Evolutionary conservation across 148 eudicot species (phyloP).

Genomic region (Cornus suecica): DNA sequence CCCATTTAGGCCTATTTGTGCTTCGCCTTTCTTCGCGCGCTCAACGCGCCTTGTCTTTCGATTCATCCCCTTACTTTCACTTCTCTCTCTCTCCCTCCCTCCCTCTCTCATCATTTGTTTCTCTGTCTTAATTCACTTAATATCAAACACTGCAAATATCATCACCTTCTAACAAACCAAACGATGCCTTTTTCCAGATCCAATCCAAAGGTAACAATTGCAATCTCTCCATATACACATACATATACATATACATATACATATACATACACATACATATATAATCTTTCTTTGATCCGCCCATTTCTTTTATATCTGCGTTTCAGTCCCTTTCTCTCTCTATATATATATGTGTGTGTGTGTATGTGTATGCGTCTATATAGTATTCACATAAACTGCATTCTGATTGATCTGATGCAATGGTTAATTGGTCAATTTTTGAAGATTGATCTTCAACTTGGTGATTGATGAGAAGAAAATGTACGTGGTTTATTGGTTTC

Average conservation of each 20-base stretch:
- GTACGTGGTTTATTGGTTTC: background rate
- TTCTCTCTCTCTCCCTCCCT: conserved; percentile 5
- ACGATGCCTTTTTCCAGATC: background rate
- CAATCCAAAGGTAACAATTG: background rate
- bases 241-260: no score
- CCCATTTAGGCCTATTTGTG: background rate
- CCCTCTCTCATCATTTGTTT: background rate
- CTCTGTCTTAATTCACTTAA: background rate
- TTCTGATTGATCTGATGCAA: background rate
- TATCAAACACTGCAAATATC: background rate
- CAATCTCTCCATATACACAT: background rate
- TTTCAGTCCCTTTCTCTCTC: background rate
- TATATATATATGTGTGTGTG: background rate
- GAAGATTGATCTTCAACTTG: background rate
- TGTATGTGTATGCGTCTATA: no score
- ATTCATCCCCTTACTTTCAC: background rate
- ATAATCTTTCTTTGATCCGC: background rate
- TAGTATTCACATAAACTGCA: no score
- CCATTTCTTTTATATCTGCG: background rate
- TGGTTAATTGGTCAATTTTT: background rate
- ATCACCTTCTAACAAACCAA: background rate
- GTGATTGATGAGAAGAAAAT: background rate
- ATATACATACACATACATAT: no score
- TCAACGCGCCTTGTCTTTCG: conserved; percentile 32
- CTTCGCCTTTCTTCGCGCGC: conserved; percentile 24